Conservation (phyloP, 2,329 filamentous ascomycete genomes). For the Diaporthe nobilis region DNA sequence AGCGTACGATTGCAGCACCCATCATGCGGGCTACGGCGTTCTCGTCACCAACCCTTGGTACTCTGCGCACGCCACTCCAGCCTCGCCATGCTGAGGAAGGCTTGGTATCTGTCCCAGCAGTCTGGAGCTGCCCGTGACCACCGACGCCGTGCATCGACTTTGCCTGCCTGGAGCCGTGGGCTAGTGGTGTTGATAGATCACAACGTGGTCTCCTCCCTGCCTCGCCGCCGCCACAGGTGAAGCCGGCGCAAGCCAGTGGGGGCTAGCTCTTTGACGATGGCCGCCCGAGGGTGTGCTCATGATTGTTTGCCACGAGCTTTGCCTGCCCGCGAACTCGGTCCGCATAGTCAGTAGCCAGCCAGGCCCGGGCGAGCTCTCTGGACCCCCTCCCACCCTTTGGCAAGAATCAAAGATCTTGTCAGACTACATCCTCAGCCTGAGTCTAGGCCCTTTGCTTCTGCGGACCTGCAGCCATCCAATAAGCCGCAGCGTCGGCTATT, state of each 20-base stretch:
- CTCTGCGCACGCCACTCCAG: constrained; percentile 20
- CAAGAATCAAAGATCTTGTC: background rate
- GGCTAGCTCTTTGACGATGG: constrained; percentile 15
- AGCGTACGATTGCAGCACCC: constrained; percentile 18
- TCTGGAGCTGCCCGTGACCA: constrained; percentile 35
- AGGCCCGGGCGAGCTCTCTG: constrained; percentile 8
- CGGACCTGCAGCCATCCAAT: constrained; percentile 3
- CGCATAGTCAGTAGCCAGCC: background rate
- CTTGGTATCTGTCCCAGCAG: constrained; percentile 35
- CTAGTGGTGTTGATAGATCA: constrained; percentile 18
- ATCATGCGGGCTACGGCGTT: constrained; percentile 25
- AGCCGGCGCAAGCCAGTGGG: constrained; percentile 8
- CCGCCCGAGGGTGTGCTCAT: constrained; percentile 6
- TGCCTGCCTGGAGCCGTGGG: constrained; percentile 14
- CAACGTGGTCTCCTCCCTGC: constrained; percentile 20
- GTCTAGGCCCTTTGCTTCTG: constrained; percentile 24
- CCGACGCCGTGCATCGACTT: constrained; percentile 27
- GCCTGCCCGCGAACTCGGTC: constrained; percentile 15
- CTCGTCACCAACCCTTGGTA: constrained; percentile 16
- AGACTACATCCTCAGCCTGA: constrained; percentile 17
- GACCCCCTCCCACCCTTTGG: background rate
- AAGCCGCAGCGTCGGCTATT: constrained; percentile 29
- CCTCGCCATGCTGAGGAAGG: background rate
- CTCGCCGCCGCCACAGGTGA: constrained; percentile 12
- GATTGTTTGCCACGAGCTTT: constrained; percentile 28